Evolutionary conservation across 2,329 filamentous ascomycete species (phyloP), one percentile per base, ranked within the genome.

Genomic region (Aspergillus terreus): DNA sequence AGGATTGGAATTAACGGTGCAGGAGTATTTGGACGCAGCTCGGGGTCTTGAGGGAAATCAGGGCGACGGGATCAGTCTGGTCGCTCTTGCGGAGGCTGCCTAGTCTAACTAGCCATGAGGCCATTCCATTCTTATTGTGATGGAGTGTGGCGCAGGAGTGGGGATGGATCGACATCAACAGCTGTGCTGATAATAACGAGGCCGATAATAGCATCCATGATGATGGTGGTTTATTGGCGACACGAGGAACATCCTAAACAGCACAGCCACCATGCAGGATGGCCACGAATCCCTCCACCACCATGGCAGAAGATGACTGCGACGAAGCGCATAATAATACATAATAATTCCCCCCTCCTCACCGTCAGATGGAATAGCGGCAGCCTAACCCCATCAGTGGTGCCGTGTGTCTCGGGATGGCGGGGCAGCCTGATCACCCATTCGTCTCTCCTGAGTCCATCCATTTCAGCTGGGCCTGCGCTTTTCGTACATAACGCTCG

Each of bases 1-100:
- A 42, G 66, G 62, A 11, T 51, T 71, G 19, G 30, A 19, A 21
- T 17, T 47, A 27, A 44, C 45, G 4, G 45, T 45, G n/a, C 25
- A 21, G 41, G 58, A 66, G 30, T 55, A 63, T 15, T 3, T 52
- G 10, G 46, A 52, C 12, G 23, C 30, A 10, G 45, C 50, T 15
- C 35, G 23, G 21, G 40, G 12, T 23, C 19, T 52, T 4, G 32
- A 44, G 32, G 50, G 41, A 5, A 42, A 12, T 6, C 40, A 42
- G 40, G 49, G 44, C 15, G 17, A 23, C 15, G 47, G 47, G 9
- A 44, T 49, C 21, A 43, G 36, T n/a, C 23, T 49, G 19, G 47
- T 49, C 15, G 41, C 36, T 49, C 19, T 49, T 42, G 30, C 21
- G 14, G 35, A n/a, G 21, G 45, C 27, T 30, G 27, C 27, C 27